Evolutionary conservation across 768 basidiomycete species (phyloP).

Genomic region (Amanita fuliginea): DNA sequence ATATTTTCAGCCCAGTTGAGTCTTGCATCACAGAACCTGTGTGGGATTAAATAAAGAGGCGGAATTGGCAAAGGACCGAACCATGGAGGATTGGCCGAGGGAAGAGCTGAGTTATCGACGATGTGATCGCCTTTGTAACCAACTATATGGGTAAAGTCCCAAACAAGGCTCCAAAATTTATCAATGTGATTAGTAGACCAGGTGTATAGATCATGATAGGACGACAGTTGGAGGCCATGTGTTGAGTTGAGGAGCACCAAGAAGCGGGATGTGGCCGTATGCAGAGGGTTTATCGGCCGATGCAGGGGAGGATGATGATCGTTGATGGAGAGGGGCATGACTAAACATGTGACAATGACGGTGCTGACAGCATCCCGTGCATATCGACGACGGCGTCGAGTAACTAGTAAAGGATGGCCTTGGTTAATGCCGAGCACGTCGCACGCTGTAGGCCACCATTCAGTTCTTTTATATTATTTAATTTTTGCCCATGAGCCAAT

Average conservation of each 20-base stretch:
- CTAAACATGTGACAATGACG: background rate
- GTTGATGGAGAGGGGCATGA: background rate
- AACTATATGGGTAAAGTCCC: constrained; percentile 55
- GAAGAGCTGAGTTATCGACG: constrained; percentile 41
- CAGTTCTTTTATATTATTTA: background rate
- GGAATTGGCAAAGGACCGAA: constrained; percentile 17
- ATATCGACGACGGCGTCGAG: background rate
- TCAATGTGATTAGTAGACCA: constrained; percentile 56
- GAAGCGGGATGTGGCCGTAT: constrained; percentile 39
- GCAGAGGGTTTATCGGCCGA: constrained; percentile 26
- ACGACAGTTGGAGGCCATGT: constrained; percentile 29
- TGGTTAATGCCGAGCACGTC: background rate
- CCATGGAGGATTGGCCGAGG: constrained; percentile 60
- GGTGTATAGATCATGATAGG: constrained; percentile 53
- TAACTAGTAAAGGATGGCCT: background rate
- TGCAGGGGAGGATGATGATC: constrained; percentile 29
- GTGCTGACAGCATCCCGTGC: background rate
- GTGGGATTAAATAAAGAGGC: constrained; percentile 7
- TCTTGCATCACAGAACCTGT: constrained; percentile 43
- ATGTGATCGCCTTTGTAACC: constrained; percentile 52
- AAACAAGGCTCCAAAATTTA: constrained; percentile 63
- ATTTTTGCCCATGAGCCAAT: background rate
- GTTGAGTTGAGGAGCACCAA: constrained; percentile 37
- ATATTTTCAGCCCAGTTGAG: constrained; percentile 83
- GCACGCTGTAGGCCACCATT: constrained; percentile 14